Evolutionary conservation across 2,329 filamentous ascomycete genomes (phyloP), one percentile per base, ranked within the genome.

Genomic region (Aspergillus sp.): DNA sequence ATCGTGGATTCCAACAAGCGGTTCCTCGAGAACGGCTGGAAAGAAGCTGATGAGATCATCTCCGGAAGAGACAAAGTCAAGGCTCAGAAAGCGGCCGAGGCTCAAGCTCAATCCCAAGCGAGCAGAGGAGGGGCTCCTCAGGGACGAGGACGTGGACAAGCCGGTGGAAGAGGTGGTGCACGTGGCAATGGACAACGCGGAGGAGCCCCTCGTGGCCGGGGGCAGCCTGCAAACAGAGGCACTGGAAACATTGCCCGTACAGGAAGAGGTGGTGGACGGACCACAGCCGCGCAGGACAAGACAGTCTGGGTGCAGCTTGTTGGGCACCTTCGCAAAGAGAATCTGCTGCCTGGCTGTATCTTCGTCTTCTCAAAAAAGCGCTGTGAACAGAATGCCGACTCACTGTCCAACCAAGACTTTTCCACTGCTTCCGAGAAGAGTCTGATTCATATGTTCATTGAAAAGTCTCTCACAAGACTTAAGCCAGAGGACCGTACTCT

Each of bases 341-440:
- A 87, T 52, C 83, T 99, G 4, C 85, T 99, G 3, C 95, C 95
- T 0, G 92, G 91, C 8, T 98, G 94, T 74, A 96, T 99, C 67
- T 99, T 99, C 72, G 94, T 99, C 58, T 99, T 99, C 77, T 99
- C 95, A 2, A 99, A 98, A 80, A 97, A 95, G 77, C 85, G 95
- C 55, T 98, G 95, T 70, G 95, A 99, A 76, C 92, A 98, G 73
- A 99, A 98, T 74, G 95, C 95, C 0, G 92, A 97, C 73, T 94
- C 95, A 0, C 82, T 99, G 21, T 94, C 91, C 63, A 98, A 97
- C 71, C 89, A 97, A 67, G 95, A 99, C 72, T 98, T 96, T 72
- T 96, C 91, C 73, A 97, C 90, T 5, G 92, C 93, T 0, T 85
- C 89, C 3, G 95, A 99, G 79, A 98, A 97, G 84, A 99, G 95